These are phyloP conservation scores for Mycena rebaudengoi DNA, from an alignment of 768 basidiomycete genomes.

Conservation along the genomic window DNA sequence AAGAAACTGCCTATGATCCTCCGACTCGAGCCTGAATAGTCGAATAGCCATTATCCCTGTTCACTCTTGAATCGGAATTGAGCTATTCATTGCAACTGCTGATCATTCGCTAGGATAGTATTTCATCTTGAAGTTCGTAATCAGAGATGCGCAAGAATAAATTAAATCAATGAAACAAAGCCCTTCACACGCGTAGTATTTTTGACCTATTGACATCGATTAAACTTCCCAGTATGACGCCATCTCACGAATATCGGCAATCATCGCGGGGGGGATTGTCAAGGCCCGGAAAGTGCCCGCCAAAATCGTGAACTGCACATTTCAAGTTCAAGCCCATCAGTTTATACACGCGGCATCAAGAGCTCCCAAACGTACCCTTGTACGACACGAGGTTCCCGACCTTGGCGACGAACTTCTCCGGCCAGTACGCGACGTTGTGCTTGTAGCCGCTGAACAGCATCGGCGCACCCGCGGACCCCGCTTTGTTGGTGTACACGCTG, in stretches of 20 bases:
- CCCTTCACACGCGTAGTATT: too few relatives aligned
- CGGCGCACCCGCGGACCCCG: slow-evolving; percentile 6
- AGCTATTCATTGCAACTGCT: too few relatives aligned
- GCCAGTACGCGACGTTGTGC: slow-evolving; percentile 4
- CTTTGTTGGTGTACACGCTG: slow-evolving; percentile 5
- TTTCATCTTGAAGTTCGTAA: too few relatives aligned
- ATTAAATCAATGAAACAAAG: too few relatives aligned
- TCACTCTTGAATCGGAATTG: too few relatives aligned
- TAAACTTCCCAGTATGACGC: too few relatives aligned
- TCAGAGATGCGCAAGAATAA: too few relatives aligned
- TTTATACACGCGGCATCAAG: background rate
- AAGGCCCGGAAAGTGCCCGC: slow-evolving; percentile 12
- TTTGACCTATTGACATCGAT: too few relatives aligned
- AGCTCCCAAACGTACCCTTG: background rate
- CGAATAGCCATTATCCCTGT: too few relatives aligned
- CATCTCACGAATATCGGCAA: slow-evolving; percentile 17
- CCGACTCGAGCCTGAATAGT: too few relatives aligned
- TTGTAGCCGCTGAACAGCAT: background rate
- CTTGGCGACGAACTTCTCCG: background rate
- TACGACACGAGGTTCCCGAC: slow-evolving; percentile 1
- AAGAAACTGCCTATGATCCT: too few relatives aligned
- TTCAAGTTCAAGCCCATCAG: background rate
- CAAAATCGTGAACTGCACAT: background rate
- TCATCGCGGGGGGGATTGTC: slow-evolving; percentile 15
- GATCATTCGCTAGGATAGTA: too few relatives aligned